Evolutionary conservation across 192 early-diverging fungal genomes (phyloP).

Genomic region (Podila epigama): DNA sequence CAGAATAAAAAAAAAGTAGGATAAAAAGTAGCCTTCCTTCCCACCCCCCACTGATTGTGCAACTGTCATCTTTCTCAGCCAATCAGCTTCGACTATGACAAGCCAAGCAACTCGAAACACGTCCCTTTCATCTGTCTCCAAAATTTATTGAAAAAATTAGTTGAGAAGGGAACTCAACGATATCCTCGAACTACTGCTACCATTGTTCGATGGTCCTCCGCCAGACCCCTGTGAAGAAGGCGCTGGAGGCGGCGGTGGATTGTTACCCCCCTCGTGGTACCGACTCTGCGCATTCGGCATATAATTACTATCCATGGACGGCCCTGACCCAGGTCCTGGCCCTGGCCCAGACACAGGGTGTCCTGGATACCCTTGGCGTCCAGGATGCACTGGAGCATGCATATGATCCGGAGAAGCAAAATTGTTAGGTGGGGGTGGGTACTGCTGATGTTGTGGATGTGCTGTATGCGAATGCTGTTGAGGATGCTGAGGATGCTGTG

Average conservation of each 20-base stretch:
- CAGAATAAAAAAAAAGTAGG: neutral
- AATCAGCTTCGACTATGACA: too few relatives aligned
- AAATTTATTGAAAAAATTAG: neutral
- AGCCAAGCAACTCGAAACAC: neutral
- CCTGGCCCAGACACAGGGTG: too few relatives aligned
- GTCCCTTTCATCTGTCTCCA: neutral
- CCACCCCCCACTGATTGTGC: neutral
- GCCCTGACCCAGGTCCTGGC: too few relatives aligned
- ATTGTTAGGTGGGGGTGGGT: neutral
- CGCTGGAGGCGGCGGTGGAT: neutral
- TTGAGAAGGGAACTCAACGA: slow-evolving; percentile 33
- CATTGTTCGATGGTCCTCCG: neutral
- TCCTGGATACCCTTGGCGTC: neutral
- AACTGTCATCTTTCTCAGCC: slow-evolving; percentile 1
- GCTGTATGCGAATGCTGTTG: neutral
- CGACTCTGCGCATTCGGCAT: too few relatives aligned
- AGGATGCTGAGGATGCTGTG: neutral
- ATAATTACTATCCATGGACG: too few relatives aligned
- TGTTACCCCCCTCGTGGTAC: neutral
- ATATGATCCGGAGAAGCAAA: too few relatives aligned
- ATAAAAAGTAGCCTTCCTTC: neutral
- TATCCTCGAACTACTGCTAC: slow-evolving; percentile 14
- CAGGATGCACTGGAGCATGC: too few relatives aligned
- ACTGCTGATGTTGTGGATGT: neutral
- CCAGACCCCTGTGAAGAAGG: neutral